phyloP scores from a whole-genome alignment of 164 flowering plant genomes.

The Tetracentron sinense region DNA sequence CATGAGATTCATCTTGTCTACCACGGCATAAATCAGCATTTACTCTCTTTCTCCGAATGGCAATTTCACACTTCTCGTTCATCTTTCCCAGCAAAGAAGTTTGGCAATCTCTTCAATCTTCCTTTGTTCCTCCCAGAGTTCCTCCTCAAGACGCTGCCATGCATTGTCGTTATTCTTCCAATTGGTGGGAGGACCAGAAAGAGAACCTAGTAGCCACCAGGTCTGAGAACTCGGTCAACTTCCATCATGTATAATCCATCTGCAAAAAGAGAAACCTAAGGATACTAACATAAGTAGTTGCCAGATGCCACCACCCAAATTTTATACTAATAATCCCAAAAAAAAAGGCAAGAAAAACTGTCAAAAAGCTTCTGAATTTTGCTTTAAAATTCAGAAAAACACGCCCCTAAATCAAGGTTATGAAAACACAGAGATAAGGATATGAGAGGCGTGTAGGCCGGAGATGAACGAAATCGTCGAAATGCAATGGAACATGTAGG shows the following conservation, averaged over 20 bases:
- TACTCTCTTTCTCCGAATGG: slow-evolving; percentile 71
- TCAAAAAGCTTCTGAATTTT: not conserved
- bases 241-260: slow-evolving; percentile 89
- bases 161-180: slow-evolving; percentile 66
- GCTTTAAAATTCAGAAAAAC: too few species aligned
- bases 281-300: not conserved
- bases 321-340: not conserved
- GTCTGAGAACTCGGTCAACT: slow-evolving; percentile 89
- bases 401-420: too few species aligned
- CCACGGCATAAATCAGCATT: slow-evolving; percentile 54
- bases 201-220: slow-evolving; percentile 94
- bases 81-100: slow-evolving; percentile 86
- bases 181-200: slow-evolving; percentile 89
- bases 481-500: too few species aligned
- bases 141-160: slow-evolving; percentile 83
- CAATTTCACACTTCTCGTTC: slow-evolving; percentile 69
- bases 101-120: slow-evolving; percentile 74
- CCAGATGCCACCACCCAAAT: not conserved
- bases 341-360: not conserved
- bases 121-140: slow-evolving; percentile 71
- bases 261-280: slow-evolving; percentile 26
- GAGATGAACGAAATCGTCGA: too few species aligned
- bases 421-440: too few species aligned
- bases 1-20: slow-evolving; percentile 39
- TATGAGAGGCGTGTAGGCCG: too few species aligned